A percentile compares a stretch with the other conserved stretches of the same genome.
Evolutionary conservation across 257 asterid genomes (phyloP).

Genomic region (Mitragyna speciosa): DNA sequence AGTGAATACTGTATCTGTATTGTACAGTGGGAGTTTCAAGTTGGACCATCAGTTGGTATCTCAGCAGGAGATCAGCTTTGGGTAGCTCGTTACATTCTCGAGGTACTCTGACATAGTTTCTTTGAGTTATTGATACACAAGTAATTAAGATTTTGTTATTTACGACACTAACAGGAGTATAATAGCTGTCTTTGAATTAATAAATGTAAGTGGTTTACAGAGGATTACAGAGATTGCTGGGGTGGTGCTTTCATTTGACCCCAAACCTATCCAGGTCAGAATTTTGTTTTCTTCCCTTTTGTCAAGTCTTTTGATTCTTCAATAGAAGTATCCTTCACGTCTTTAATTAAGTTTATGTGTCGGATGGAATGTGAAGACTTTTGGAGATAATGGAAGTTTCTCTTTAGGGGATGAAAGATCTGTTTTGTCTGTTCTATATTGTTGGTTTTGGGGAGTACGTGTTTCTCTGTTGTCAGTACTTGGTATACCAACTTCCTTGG

Average conservation of each 20-base stretch:
- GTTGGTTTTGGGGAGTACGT: background rate
- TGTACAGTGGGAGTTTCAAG: constrained; percentile 91
- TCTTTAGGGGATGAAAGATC: background rate
- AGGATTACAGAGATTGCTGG: constrained; percentile 93
- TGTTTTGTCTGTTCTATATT: background rate
- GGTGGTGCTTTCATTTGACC: constrained; percentile 80
- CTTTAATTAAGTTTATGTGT: too few relatives aligned
- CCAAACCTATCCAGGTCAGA: constrained; percentile 78
- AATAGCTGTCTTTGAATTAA: background rate
- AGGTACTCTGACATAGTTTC: constrained; percentile 41
- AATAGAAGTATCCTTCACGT: background rate
- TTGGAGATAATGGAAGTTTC: background rate
- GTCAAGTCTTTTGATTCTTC: background rate
- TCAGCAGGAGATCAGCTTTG: constrained; percentile 88
- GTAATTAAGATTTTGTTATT: background rate
- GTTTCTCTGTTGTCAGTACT: background rate
- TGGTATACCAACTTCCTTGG: background rate
- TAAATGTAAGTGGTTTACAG: constrained; percentile 38
- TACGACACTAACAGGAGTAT: background rate
- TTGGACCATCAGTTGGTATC: constrained; percentile 89
- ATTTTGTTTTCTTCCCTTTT: background rate
- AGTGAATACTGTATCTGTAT: background rate
- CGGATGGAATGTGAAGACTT: too few relatives aligned
- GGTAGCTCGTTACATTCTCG: constrained; percentile 89
- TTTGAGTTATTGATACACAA: background rate